A percentile compares a stretch with the other conserved stretches of the same genome.
phyloP scores from a whole-genome alignment of 2,329 filamentous ascomycete species.

The Elsinoe perseae region DNA sequence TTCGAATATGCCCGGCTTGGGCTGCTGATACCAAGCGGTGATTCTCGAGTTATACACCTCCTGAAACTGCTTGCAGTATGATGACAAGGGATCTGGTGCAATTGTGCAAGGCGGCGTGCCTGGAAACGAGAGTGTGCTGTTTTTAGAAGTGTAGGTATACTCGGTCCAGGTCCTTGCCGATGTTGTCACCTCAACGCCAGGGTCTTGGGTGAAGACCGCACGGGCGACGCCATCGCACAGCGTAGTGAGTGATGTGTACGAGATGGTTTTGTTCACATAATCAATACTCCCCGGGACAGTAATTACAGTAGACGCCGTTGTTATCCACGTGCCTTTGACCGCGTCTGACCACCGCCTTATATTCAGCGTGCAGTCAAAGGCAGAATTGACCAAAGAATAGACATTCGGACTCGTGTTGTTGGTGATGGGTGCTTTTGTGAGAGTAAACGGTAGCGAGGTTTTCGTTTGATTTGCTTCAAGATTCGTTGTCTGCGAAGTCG shows the following conservation, averaged over 20 bases:
- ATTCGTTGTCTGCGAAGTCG: not conserved
- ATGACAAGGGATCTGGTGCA: not conserved
- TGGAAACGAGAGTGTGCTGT: not conserved
- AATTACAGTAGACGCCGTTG: not conserved
- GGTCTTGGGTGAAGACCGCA: not conserved
- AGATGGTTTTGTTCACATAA: not conserved
- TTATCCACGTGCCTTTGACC: not conserved
- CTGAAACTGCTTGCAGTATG: slow-evolving; percentile 4
- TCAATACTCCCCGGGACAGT: not conserved
- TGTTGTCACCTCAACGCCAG: not conserved
- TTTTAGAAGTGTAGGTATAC: not conserved
- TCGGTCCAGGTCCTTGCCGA: not conserved
- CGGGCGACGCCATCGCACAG: slow-evolving; percentile 1
- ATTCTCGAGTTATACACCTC: not conserved
- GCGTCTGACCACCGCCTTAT: not conserved
- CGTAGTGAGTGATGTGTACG: not conserved
- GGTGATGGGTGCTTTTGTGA: not conserved
- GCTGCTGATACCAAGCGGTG: not conserved
- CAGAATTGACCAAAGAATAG: not conserved
- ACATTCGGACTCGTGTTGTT: not conserved
- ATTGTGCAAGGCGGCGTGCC: not conserved
- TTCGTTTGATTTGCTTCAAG: not conserved
- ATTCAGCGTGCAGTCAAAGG: not conserved
- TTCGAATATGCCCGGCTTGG: not conserved
- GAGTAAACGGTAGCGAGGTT: not conserved